Percentiles rank a stretch among this genome's conserved stretches.
These are phyloP conservation scores for Phytophthora capsici DNA, from an alignment of 352 stramenopile genomes.

Conservation along the genomic window DNA sequence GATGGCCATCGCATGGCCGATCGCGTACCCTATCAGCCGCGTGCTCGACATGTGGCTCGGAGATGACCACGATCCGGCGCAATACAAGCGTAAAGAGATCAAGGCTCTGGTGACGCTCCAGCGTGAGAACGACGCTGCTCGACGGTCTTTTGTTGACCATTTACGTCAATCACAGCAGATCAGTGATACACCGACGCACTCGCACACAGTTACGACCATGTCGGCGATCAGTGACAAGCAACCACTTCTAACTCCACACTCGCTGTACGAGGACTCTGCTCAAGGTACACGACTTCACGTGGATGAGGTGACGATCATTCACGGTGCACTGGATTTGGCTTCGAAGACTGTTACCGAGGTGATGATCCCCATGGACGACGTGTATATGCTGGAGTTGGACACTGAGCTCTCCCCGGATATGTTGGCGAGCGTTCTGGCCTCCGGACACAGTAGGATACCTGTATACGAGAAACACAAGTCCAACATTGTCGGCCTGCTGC, in stretches of 20 bases:
- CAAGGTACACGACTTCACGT: slow-evolving; percentile 66
- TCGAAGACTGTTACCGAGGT: slow-evolving; percentile 87
- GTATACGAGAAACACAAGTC: slow-evolving; percentile 84
- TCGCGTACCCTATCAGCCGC: slow-evolving; percentile 93
- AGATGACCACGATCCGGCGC: slow-evolving; percentile 70
- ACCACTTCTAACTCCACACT: slow-evolving; percentile 40
- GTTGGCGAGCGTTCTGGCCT: slow-evolving; percentile 85
- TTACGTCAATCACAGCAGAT: slow-evolving; percentile 43
- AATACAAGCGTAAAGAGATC: slow-evolving; percentile 92
- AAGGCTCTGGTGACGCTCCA: slow-evolving; percentile 87
- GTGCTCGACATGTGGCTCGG: slow-evolving; percentile 91
- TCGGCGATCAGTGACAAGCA: slow-evolving; percentile 41
- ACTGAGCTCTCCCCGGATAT: slow-evolving; percentile 74
- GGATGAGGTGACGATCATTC: slow-evolving; percentile 94
- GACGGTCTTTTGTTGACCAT: slow-evolving; percentile 43
- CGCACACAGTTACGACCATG: slow-evolving; percentile 32
- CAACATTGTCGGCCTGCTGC: slow-evolving; percentile 85
- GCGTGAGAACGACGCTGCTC: slow-evolving; percentile 52
- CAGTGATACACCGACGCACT: slow-evolving; percentile 18
- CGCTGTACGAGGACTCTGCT: slow-evolving; percentile 49
- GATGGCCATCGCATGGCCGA: slow-evolving; percentile 87
- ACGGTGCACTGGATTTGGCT: slow-evolving; percentile 90
- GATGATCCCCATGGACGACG: slow-evolving; percentile 88
- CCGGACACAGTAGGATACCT: slow-evolving; percentile 90
- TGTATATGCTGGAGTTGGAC: slow-evolving; percentile 90